Base-by-base conservation (phyloP, 2,329 filamentous ascomycete genomes). In the Alternaria conjuncta region DNA sequence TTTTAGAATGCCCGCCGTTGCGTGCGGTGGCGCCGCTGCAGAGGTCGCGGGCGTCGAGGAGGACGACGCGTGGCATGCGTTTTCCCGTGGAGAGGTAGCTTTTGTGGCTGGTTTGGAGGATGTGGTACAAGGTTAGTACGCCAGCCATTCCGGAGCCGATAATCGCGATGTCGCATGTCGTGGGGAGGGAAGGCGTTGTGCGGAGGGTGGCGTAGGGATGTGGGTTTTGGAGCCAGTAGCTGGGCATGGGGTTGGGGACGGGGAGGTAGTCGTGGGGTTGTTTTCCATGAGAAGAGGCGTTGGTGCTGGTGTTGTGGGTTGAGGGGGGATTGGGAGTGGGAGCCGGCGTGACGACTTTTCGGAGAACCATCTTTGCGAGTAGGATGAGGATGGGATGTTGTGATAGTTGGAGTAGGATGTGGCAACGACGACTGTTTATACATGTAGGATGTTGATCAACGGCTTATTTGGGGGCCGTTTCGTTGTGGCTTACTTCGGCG, bases 161-260 rank as follows among this genome's bases (percentile, higher is more conserved):
- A 0, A 50, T 6, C 0, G 47, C 47, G 25, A 50, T 50, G 47
- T 50, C 47, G 25, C 47, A 50, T 3, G 47, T 13, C 5, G 25
- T 0, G 25, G 47, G 25, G 47, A 50, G 69, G 63, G 4, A 69
- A 44, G 2, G 49, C 6, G 79, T 77, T 5, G 68, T 77, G 23
- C 75, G 71, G 10, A 75, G 59, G 25, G 75, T 62, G 15, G 72
- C 72, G 45, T 78, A 69, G 7, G 66, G 64, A 26, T 74, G 70
- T 1, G 77, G 74, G 18, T 76, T 64, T 20, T 68, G 69, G 60
- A 79, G 78, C 80, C 79, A 82, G 67, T 81, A 80, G n/a, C 75
- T 74, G 1, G 67, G 49, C 4, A 77, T 74, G 0, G 79, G 77
- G 21, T 74, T 68, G 4, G 74, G 63, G 6, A 71, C 74, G 11